Evolutionary conservation across 2,329 filamentous ascomycete species (phyloP).

Genomic region (Tolypocladium tundrense): DNA sequence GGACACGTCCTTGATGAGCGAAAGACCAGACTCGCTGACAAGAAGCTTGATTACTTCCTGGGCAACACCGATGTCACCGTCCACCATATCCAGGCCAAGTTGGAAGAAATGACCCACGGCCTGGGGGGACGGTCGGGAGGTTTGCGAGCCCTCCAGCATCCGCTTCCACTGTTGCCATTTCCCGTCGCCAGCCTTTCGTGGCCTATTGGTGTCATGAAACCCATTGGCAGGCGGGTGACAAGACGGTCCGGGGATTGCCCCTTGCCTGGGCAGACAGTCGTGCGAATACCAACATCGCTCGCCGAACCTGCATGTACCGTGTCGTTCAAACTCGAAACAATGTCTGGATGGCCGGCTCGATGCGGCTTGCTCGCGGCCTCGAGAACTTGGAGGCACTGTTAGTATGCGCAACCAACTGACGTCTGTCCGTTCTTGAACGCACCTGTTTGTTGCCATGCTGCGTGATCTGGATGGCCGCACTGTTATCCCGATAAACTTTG

Average conservation of each 20-base stretch:
- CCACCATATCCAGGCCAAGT: constrained; percentile 10
- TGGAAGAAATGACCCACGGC: constrained; percentile 7
- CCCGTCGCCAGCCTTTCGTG: constrained; percentile 1
- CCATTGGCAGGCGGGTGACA: background rate
- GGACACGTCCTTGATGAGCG: constrained; percentile 14
- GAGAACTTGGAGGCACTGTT: too few relatives aligned
- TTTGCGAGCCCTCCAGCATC: constrained; percentile 1
- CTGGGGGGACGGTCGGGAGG: background rate
- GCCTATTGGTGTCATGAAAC: background rate
- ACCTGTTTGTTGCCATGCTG: too few relatives aligned
- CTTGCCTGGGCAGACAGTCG: background rate
- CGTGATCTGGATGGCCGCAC: too few relatives aligned
- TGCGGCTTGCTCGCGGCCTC: too few relatives aligned
- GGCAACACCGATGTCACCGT: constrained; percentile 8
- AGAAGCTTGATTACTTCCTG: constrained; percentile 12
- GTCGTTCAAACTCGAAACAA: constrained; percentile 1
- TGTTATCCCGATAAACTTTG: too few relatives aligned
- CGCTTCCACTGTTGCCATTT: constrained; percentile 10
- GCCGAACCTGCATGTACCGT: constrained; percentile 6
- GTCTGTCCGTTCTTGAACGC: too few relatives aligned
- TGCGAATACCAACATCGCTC: constrained; percentile 6
- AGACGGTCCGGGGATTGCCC: too few relatives aligned
- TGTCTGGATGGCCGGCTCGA: background rate
- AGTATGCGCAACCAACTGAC: too few relatives aligned
- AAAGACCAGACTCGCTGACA: constrained; percentile 17